phyloP scores from a whole-genome alignment of 768 basidiomycete genomes.

The Hortiboletus flavorubellus region DNA sequence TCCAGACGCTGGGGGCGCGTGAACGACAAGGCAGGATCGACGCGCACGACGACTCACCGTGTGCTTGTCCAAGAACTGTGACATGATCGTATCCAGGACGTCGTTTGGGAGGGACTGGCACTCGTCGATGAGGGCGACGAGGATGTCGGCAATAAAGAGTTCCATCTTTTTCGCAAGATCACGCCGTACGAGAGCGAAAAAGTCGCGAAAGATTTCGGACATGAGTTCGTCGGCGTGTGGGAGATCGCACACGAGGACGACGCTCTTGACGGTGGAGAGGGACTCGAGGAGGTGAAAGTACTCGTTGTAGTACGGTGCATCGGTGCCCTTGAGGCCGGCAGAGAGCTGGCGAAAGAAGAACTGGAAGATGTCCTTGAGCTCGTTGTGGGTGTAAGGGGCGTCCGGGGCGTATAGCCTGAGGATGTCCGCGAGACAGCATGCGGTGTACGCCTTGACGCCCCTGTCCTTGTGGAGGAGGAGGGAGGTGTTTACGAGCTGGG shows the following conservation, averaged over 20 bases:
- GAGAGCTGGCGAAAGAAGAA: slow-evolving; percentile 91
- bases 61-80: slow-evolving; percentile 81
- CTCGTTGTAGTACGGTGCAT: slow-evolving; percentile 84
- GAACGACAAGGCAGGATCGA: not conserved
- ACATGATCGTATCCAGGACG: slow-evolving; percentile 76
- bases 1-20: slow-evolving; percentile 49
- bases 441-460: slow-evolving; percentile 92
- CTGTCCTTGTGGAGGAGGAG: slow-evolving; percentile 93
- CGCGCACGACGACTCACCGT: slow-evolving; percentile 44
- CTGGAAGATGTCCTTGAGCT: slow-evolving; percentile 94
- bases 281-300: slow-evolving; percentile 95
- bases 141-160: slow-evolving; percentile 82
- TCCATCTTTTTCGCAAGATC: slow-evolving; percentile 78
- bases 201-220: slow-evolving; percentile 75
- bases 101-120: slow-evolving; percentile 69
- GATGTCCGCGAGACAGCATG: slow-evolving; percentile 93
- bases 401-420: slow-evolving; percentile 94
- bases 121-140: slow-evolving; percentile 89
- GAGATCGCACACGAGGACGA: slow-evolving; percentile 91
- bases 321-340: slow-evolving; percentile 67
- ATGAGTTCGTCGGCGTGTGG: slow-evolving; percentile 84
- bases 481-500: slow-evolving; percentile 75
- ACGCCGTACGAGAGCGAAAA: slow-evolving; percentile 78
- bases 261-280: slow-evolving; percentile 90
- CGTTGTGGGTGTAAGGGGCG: slow-evolving; percentile 86